phyloP scores from a whole-genome alignment of 2,329 filamentous ascomycete species.

The Sarocladium brachiariae region DNA sequence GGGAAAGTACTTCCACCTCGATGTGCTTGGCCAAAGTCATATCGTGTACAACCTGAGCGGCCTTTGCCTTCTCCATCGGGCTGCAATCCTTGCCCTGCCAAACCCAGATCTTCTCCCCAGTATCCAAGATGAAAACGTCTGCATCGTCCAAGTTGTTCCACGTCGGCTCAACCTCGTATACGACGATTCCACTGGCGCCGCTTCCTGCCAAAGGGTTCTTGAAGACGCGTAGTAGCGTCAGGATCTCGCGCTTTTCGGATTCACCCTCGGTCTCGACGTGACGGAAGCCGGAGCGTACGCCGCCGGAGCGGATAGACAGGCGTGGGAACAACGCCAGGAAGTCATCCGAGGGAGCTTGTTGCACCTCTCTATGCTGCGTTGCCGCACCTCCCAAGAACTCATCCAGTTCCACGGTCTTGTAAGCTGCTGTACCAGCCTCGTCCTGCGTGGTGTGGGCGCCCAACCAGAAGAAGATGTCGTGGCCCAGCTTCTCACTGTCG shows the following conservation, averaged over 20 bases:
- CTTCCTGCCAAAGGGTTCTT: conserved; percentile 41
- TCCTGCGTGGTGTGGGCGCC: conserved; percentile 60
- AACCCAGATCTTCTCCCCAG: conserved; percentile 58
- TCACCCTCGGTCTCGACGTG: conserved; percentile 47
- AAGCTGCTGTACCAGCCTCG: conserved; percentile 61
- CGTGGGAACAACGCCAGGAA: conserved; percentile 56
- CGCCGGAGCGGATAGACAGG: conserved; percentile 53
- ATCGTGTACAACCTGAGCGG: conserved; percentile 59
- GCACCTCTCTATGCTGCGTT: conserved; percentile 59
- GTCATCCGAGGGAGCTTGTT: conserved; percentile 49
- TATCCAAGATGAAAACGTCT: conserved; percentile 61
- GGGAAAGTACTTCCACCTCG: conserved; percentile 59
- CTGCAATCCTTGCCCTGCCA: conserved; percentile 61
- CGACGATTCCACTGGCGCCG: conserved; percentile 43
- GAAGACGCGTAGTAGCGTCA: conserved; percentile 55
- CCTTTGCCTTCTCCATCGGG: conserved; percentile 64
- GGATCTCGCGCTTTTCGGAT: conserved; percentile 30
- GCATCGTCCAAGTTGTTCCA: conserved; percentile 57
- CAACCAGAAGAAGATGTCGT: conserved; percentile 67
- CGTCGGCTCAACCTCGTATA: conserved; percentile 56
- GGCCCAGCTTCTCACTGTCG: conserved; percentile 39
- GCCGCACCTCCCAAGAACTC: conserved; percentile 57
- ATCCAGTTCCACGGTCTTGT: conserved; percentile 65
- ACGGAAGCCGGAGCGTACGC: conserved; percentile 54
- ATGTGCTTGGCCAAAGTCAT: conserved; percentile 56